phyloP scores from a whole-genome alignment of 257 asterid species.

The Fraxinus quadrangulata region DNA sequence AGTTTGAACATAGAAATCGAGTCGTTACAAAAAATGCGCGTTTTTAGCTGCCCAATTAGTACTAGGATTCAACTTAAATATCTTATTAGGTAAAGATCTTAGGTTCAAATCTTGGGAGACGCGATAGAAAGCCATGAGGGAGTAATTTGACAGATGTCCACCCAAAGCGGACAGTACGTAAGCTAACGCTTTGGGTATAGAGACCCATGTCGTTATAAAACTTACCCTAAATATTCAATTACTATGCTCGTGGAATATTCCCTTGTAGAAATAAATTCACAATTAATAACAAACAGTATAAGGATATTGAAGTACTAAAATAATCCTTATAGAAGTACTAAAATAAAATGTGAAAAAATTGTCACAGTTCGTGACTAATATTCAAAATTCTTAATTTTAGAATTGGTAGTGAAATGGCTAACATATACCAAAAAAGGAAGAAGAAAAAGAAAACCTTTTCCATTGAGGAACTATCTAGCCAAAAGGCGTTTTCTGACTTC shows the following conservation, averaged over 20 bases:
- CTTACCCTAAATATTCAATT: neutral
- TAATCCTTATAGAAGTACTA: neutral
- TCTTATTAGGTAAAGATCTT: no score
- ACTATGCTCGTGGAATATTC: neutral
- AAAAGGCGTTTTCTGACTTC: constrained; percentile 70
- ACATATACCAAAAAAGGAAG: neutral
- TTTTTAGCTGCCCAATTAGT: no score
- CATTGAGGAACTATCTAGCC: constrained; percentile 95
- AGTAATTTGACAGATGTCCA: no score
- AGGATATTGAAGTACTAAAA: neutral
- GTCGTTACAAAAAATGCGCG: no score
- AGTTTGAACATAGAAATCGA: no score
- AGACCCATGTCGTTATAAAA: no score
- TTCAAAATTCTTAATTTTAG: constrained; percentile 5
- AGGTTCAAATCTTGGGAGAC: no score
- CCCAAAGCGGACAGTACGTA: no score
- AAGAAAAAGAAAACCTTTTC: constrained; percentile 65
- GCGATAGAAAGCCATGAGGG: no score
- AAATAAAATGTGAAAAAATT: neutral
- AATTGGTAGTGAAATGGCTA: neutral
- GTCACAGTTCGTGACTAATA: neutral
- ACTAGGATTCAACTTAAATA: no score
- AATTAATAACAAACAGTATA: neutral
- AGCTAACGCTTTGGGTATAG: no score
- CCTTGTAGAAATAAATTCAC: neutral